Base-by-base conservation (phyloP, 1,139 yeast genomes). In the Geotrichum carabidarum region DNA sequence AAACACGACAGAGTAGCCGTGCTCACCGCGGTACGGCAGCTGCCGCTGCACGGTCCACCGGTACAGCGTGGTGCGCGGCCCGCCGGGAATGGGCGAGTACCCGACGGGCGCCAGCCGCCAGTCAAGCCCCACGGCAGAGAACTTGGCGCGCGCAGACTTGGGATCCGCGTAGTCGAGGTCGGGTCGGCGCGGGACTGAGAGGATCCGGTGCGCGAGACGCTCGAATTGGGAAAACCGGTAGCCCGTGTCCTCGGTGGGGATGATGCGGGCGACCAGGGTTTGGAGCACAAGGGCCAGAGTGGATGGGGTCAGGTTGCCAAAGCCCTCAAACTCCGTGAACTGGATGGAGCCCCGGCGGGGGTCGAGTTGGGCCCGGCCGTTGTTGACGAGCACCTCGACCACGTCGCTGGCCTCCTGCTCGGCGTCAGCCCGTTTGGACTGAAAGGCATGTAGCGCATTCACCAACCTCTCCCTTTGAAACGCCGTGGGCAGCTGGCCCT, bases 401-500 rank as follows among this genome's bases (percentile, higher is more conserved):
- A 51, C 14, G 8, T 51, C 50, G 11, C 12, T 34, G 4, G 50
- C 50, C 30, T 51, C 50, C 22, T 3, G 27, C 15, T 51, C 50
- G 9, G 42, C 47, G 1, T 36, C 37, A 9, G 27, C 46, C 8
- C 54, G 54, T 37, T 40, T 51, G 11, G 8, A 14, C 18, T 51
- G 51, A 27, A 51, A 51, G 14, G 5, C 22, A 2, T 32, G 8
- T 4, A 51, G 51, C 11, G 44, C 11, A 5, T 36, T 31, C 4
- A 41, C 31, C 7, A 53, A 51, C 17, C 46, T 57, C 7, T 27
- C 27, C 31, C 30, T 42, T 35, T 51, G 58, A 22, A 63, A 45
- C n/a, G 64, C 65, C 12, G 18, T 14, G 8, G 67, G 67, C 7
- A 63, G 57, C 27, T 34, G 15, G 4, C 48, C 48, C 18, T 35